Conservation (phyloP, 1,284 basidiomycete species). For the Papiliotrema terrestris region DNA sequence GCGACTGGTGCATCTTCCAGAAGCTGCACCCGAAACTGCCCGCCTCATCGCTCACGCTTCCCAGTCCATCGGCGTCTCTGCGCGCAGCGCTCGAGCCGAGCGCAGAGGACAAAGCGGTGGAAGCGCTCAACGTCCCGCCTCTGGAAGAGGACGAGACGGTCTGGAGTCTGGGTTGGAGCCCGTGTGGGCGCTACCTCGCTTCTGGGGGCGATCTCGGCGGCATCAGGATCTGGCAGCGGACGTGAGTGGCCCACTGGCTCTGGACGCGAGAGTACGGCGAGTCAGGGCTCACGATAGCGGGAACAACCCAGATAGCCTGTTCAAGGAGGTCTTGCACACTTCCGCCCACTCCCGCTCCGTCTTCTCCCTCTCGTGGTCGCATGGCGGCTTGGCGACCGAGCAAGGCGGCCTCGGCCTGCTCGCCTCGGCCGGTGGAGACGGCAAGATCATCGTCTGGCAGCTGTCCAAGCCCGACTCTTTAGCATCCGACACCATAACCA, state of each 20-base stretch:
- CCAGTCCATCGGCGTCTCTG: slow-evolving; percentile 9
- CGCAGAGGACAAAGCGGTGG: slow-evolving; percentile 27
- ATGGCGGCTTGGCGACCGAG: slow-evolving; percentile 8
- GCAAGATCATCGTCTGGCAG: slow-evolving; percentile 54
- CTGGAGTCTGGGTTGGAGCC: slow-evolving; percentile 80
- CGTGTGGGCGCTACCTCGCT: slow-evolving; percentile 76
- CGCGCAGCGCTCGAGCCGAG: slow-evolving; percentile 14
- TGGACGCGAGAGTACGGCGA: not conserved
- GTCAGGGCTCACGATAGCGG: slow-evolving; percentile 10
- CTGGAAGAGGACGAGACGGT: slow-evolving; percentile 62
- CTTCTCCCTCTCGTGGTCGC: slow-evolving; percentile 40
- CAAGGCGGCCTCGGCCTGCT: slow-evolving; percentile 50
- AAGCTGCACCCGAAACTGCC: slow-evolving; percentile 76
- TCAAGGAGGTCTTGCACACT: slow-evolving; percentile 36
- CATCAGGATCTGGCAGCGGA: slow-evolving; percentile 54
- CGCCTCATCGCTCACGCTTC: slow-evolving; percentile 19
- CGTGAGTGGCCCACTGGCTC: slow-evolving; percentile 24
- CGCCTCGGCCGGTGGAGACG: slow-evolving; percentile 56
- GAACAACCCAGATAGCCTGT: slow-evolving; percentile 27
- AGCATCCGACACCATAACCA: slow-evolving; percentile 5
- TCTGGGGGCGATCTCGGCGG: slow-evolving; percentile 48
- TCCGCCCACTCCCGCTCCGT: slow-evolving; percentile 40
- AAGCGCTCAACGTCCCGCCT: slow-evolving; percentile 36
- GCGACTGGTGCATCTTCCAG: slow-evolving; percentile 88
- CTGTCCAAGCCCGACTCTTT: slow-evolving; percentile 31